Evolutionary conservation across 257 asterid genomes (phyloP), one percentile per base, ranked within the genome.

Genomic region (Jacaranda mimosifolia): DNA sequence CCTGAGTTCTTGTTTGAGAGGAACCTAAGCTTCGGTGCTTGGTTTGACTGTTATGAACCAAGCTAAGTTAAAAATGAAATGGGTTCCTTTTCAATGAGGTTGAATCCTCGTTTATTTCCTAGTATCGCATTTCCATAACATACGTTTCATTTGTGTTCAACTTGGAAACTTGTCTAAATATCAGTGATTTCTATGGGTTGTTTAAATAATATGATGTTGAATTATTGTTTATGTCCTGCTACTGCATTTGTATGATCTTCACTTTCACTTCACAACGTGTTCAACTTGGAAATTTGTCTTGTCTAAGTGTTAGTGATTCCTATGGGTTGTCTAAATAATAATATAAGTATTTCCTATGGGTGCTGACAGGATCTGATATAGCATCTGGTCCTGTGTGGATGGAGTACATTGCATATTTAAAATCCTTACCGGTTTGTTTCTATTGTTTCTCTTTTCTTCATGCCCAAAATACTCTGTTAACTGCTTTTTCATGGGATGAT

Each of bases 301-400:
- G 51, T 57, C 7, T 53, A 72, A 67, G 7, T 36, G 10, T 52
- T 63, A 53, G 43, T 15, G 45, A 10, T 17, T 58, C 40, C 53
- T 36, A 39, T 70, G 26, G 1, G 35, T 65, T 66, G 46, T 60
- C 56, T 52, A 40, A 36, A 19, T 36, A 8, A 3, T 39, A 15
- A 53, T n/a, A 53, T 19, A 18, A 36, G 39, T 72, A 52, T 67
- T 56, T 67, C 38, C 45, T 39, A 26, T 38, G 8, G 76, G 64
- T 83, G 77, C 49, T 87, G 78, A 72, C 93, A 95, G 99, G 99
- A 75, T 89, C 91, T 79, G 99, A 93, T 83, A 87, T 93, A 63
- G 88, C 92, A 68, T 88, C 99, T 15, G 99, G 99, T 66, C 98
- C 99, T 59, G 89, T 96, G 64, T 96, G 98, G 99, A 90, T 91